Percentiles rank a stretch among this genome's conserved stretches.
Conservation (phyloP, 2,329 filamentous ascomycete species). For the Fusarium marasasianum region DNA sequence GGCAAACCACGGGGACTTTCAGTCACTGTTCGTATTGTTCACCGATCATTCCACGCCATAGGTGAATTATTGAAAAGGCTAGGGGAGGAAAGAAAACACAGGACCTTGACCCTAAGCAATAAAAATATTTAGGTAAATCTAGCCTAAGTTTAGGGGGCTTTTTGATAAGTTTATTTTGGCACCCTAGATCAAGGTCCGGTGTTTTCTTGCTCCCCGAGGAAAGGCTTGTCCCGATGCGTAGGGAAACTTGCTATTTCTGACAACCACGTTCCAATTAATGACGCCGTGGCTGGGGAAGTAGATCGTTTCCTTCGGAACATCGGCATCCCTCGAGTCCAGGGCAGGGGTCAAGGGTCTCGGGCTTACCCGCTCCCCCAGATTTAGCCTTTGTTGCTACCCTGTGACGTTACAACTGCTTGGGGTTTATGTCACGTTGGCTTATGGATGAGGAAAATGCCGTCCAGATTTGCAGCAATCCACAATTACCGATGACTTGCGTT, state of each 20-base stretch:
- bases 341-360: neutral
- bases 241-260: neutral
- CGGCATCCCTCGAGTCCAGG: neutral
- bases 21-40: neutral
- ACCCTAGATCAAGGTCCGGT: no score
- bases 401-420: slow-evolving; percentile 2
- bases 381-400: neutral
- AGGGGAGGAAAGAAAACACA: no score
- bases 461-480: neutral
- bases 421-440: neutral
- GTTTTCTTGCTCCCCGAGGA: no score
- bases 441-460: neutral
- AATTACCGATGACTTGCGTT: neutral
- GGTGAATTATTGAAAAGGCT: neutral
- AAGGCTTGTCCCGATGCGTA: slow-evolving; percentile 2
- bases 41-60: slow-evolving; percentile 15
- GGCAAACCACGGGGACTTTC: neutral
- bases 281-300: slow-evolving; percentile 1
- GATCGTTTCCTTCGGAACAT: neutral
- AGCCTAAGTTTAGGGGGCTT: no score
- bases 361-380: slow-evolving; percentile 13
- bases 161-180: no score
- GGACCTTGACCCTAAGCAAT: no score
- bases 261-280: neutral
- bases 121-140: no score